Percentiles rank a stretch among this genome's conserved stretches.
Evolutionary conservation across 768 basidiomycete species (phyloP).

Genomic region (Amanita muscaria): DNA sequence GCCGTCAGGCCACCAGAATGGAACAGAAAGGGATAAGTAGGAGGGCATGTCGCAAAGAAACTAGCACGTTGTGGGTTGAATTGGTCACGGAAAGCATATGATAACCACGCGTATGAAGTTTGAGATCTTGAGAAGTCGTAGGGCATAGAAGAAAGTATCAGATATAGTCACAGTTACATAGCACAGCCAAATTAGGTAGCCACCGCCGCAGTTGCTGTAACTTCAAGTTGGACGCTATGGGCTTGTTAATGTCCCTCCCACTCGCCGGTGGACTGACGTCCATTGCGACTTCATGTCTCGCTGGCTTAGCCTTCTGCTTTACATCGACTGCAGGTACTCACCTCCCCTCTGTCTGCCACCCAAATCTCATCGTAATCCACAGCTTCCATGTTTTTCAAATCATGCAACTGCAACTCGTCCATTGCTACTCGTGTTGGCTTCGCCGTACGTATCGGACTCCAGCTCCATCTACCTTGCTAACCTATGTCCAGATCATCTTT

Average conservation of each 20-base stretch:
- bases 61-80: conserved; percentile 73
- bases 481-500: conserved; percentile 74
- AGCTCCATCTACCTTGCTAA: not conserved
- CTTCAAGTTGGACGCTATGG: too few relatives aligned
- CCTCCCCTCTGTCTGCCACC: not conserved
- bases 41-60: conserved; percentile 75
- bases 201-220: too few relatives aligned
- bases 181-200: too few relatives aligned
- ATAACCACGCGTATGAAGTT: conserved; percentile 86
- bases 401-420: conserved; percentile 97
- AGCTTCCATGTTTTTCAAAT: conserved; percentile 97
- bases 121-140: conserved; percentile 35
- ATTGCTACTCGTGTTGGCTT: conserved; percentile 96
- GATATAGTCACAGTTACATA: too few relatives aligned
- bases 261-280: conserved; percentile 58
- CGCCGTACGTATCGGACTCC: conserved; percentile 39
- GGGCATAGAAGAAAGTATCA: conserved; percentile 58
- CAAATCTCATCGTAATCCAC: conserved; percentile 13
- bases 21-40: conserved; percentile 68
- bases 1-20: conserved; percentile 90
- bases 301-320: conserved; percentile 76
- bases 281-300: conserved; percentile 77
- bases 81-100: conserved; percentile 82
- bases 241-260: conserved; percentile 65
- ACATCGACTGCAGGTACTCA: conserved; percentile 73